Conservation (phyloP, 2,329 filamentous ascomycete genomes). For the Alternaria viburni region DNA sequence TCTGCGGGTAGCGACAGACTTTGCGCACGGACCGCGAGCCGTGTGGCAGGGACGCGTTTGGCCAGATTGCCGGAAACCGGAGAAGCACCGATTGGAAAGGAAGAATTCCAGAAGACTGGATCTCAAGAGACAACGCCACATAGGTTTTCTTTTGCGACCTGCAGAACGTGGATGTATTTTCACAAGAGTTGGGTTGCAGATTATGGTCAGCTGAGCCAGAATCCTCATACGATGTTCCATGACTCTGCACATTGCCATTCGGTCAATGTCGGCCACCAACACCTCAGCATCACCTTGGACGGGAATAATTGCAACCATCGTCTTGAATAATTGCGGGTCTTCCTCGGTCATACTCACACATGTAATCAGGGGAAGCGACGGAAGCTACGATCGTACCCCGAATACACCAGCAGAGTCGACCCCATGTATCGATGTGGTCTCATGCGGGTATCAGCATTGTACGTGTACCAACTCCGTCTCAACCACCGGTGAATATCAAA, state of each 20-base stretch:
- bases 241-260: background rate
- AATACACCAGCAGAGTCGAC: background rate
- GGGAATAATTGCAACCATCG: background rate
- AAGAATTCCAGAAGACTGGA: background rate
- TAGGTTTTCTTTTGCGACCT: background rate
- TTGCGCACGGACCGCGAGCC: background rate
- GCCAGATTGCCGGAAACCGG: conserved; percentile 1
- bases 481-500: background rate
- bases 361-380: conserved; percentile 6
- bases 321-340: conserved; percentile 5
- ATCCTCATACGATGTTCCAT: background rate
- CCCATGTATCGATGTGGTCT: background rate
- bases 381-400: background rate
- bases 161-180: background rate
- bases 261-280: conserved; percentile 5
- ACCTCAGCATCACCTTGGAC: background rate
- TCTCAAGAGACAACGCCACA: background rate
- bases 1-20: background rate
- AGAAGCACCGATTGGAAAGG: conserved; percentile 3
- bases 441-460: background rate
- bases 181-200: background rate
- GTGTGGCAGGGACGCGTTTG: background rate
- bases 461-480: background rate
- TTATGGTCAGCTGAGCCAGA: background rate
- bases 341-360: background rate